A percentile compares a stretch with the other conserved stretches of the same genome.
These are phyloP conservation scores for Penicillium sp. DNA, from an alignment of 2,329 filamentous ascomycete genomes.

Conservation along the genomic window DNA sequence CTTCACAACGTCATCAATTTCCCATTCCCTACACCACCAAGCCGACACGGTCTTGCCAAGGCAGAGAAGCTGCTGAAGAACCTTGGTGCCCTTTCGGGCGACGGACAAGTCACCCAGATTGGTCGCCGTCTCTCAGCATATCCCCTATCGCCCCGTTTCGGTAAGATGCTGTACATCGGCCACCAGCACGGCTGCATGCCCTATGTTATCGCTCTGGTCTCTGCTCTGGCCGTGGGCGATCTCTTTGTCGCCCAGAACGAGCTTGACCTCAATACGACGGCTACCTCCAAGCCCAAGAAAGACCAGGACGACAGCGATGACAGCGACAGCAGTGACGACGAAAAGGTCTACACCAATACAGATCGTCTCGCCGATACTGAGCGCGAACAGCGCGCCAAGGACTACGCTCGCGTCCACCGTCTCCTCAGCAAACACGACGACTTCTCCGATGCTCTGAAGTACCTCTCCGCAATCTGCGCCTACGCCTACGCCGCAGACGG, in stretches of 20 bases:
- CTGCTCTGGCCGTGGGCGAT: constrained; percentile 82
- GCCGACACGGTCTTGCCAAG: constrained; percentile 69
- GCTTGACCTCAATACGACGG: constrained; percentile 57
- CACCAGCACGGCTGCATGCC: constrained; percentile 77
- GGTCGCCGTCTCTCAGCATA: constrained; percentile 84
- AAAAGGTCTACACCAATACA: constrained; percentile 55
- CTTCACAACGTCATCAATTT: constrained; percentile 88
- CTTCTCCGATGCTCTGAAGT: constrained; percentile 82
- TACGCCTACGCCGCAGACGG: constrained; percentile 68
- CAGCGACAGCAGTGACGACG: constrained; percentile 40
- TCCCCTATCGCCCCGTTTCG: constrained; percentile 83
- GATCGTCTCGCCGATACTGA: constrained; percentile 70
- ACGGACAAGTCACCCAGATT: constrained; percentile 72
- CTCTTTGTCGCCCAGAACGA: constrained; percentile 81
- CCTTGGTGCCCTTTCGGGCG: constrained; percentile 70
- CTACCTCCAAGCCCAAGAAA: constrained; percentile 8
- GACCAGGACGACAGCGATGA: constrained; percentile 39
- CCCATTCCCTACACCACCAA: constrained; percentile 89
- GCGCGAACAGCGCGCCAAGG: constrained; percentile 62
- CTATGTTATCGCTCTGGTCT: constrained; percentile 84
- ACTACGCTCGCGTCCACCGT: constrained; percentile 69
- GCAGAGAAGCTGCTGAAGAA: constrained; percentile 85
- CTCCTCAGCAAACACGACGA: constrained; percentile 79
- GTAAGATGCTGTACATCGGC: constrained; percentile 86
- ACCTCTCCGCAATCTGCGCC: constrained; percentile 82